phyloP scores from a whole-genome alignment of 2,329 filamentous ascomycete genomes.

The Ascochyta pisi region DNA sequence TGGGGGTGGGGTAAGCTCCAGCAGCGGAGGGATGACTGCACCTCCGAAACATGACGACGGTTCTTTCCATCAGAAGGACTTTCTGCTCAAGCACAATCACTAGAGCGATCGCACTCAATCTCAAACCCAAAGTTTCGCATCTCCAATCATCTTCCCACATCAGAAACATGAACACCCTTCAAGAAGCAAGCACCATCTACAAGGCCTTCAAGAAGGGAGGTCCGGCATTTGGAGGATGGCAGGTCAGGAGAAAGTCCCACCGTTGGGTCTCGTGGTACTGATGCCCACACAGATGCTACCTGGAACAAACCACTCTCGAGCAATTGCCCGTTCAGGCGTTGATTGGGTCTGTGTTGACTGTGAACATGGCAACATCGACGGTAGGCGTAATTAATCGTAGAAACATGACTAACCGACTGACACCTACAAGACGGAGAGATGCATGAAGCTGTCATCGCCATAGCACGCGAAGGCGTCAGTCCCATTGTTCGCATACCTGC shows the following conservation, averaged over 20 bases:
- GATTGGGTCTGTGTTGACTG: conserved; percentile 64
- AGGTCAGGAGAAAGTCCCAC: conserved; percentile 47
- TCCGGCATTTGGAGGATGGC: conserved; percentile 63
- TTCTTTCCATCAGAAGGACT: conserved; percentile 10
- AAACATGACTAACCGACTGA: conserved; percentile 9
- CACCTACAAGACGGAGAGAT: conserved; percentile 54
- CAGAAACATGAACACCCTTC: conserved; percentile 54
- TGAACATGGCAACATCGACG: conserved; percentile 64
- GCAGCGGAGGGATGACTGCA: conserved; percentile 5
- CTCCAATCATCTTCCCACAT: not conserved
- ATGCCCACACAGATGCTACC: conserved; percentile 53
- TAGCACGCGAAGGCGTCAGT: conserved; percentile 53
- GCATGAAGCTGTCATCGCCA: conserved; percentile 63
- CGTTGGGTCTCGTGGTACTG: not conserved
- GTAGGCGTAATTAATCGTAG: conserved; percentile 35
- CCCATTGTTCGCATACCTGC: conserved; percentile 59
- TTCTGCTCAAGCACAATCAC: not conserved
- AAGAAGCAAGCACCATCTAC: conserved; percentile 61
- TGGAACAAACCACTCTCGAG: conserved; percentile 60
- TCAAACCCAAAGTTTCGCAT: not conserved
- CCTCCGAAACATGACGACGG: conserved; percentile 23
- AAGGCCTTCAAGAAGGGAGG: conserved; percentile 58
- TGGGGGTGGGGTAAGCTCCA: conserved; percentile 31
- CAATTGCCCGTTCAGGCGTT: conserved; percentile 60
- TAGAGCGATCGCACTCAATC: not conserved